Evolutionary conservation across 2,329 filamentous ascomycete genomes (phyloP), one percentile per base, ranked within the genome.

Genomic region (Magnaporthiopsis incrustans): DNA sequence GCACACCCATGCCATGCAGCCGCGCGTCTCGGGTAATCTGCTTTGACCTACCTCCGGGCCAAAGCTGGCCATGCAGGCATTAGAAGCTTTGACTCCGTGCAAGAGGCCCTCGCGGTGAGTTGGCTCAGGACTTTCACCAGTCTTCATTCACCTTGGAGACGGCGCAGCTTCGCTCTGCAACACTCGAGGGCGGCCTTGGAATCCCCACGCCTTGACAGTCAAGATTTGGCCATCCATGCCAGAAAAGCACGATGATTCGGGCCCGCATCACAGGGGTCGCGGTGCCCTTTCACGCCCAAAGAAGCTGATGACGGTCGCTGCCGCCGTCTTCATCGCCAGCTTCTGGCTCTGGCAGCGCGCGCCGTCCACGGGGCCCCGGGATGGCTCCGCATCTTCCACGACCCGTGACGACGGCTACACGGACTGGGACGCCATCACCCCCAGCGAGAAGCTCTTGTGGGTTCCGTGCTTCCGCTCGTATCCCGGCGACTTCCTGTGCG

Each of bases 381-480:
- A 15, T 15, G 15, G 35, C 25, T 26, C 18, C 22, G 22, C 33
- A 30, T 10, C 25, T 22, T 15, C n/a, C 5, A 15, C 7, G 10
- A 60, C 32, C 22, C 32, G 2, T 27, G 30, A 53, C 33, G 15
- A 53, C 25, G 18, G 27, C 27, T 30, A 35, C 25, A 57, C 53
- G 30, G 63, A 60, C 60, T 70, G 66, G 67, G 64, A 66, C 63
- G 57, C 79, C 76, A 80, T 82, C 63, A 69, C 69, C 8, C 77
- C 79, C n/a, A 79, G 75, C 66, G 70, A 77, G 66, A 75, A 79
- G 63, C 73, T 82, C 5, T 67, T 70, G 66, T 82, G 79, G 78
- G 73, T 77, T 61, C 74, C 75, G 60, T 82, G 79, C 68, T 75
- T 74, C 66, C 66, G 66, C 25, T 11, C 18, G n/a, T 8, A 35